Evolutionary conservation across 2,329 filamentous ascomycete species (phyloP), one percentile per base, ranked within the genome.

Genomic region (Penicillium sp.): DNA sequence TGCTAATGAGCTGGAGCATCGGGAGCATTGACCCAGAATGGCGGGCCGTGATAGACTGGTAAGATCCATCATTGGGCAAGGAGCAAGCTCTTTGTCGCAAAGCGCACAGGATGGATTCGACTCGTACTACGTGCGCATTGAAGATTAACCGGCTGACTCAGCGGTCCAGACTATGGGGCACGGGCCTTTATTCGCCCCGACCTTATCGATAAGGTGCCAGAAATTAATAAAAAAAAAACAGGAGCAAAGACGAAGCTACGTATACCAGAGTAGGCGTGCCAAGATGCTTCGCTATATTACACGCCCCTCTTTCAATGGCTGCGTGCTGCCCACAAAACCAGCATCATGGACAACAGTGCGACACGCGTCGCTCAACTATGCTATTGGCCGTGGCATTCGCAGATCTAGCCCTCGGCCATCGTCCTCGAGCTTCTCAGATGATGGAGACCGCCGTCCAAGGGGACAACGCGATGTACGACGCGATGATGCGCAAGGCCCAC

Each of bases 321-420:
- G 27, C 11, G 16, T 44, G 24, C 21, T 52, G 14, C 22, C n/a
- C 5, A 39, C 45, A 9, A 45, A 52, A 7, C 29, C 44, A 21
- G 44, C 45, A 58, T 57, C 55, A 55, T 53, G 68, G 59, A 58
- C 41, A 10, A 47, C 52, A 22, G 65, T 68, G 33, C 79, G 81
- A 58, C 68, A 77, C 67, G 82, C 83, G 22, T 87, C 86, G 43
- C 80, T 90, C 41, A 83, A 80, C 58, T 89, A 88, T 10, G 88
- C 88, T 44, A 91, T 92, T 67, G 84, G 86, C 62, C 80, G 82
- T 46, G 89, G 89, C 14, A 79, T 91, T 53, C 84, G 86, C 67
- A 77, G 71, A 73, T 84, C 63, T 53, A 8, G 37, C 27, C 16
- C 22, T 53, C 54, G 44, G 13, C 47, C 44, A 39, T 62, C 48